These are phyloP conservation scores for Avena sativa DNA, from an alignment of 176 grass and related monocot genomes.

Conservation along the genomic window DNA sequence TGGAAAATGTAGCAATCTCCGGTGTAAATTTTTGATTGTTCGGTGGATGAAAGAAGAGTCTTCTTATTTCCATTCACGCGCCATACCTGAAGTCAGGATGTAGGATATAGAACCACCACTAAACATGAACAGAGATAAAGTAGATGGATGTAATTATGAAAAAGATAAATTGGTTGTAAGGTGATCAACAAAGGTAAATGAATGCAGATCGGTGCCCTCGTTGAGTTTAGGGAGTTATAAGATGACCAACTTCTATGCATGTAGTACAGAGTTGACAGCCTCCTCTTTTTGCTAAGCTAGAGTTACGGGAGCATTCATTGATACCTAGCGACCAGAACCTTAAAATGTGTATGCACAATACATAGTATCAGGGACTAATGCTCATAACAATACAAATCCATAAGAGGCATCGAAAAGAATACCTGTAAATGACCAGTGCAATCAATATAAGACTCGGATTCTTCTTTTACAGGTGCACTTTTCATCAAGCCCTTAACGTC, in stretches of 20 bases:
- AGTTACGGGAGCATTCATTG: not conserved
- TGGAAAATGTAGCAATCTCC: slow-evolving; percentile 98
- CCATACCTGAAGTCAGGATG: slow-evolving; percentile 77
- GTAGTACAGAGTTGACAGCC: not conserved
- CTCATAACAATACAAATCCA: slow-evolving; percentile 7
- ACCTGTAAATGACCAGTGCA: slow-evolving; percentile 95
- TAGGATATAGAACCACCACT: slow-evolving; percentile 32
- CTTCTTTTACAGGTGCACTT: slow-evolving; percentile 66
- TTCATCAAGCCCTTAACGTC: slow-evolving; percentile 97
- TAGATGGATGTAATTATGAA: slow-evolving; percentile 10
- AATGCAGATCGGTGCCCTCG: slow-evolving; percentile 7
- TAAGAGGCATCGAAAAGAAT: slow-evolving; percentile 24
- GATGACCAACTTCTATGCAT: not conserved
- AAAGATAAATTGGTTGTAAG: slow-evolving; percentile 7
- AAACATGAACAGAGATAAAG: slow-evolving; percentile 36
- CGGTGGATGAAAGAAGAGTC: slow-evolving; percentile 57
- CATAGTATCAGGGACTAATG: not conserved
- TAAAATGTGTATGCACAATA: not conserved
- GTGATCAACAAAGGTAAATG: slow-evolving; percentile 7
- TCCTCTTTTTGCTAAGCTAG: not conserved
- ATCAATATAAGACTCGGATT: slow-evolving; percentile 81
- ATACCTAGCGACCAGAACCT: slow-evolving; percentile 1
- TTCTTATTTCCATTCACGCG: slow-evolving; percentile 79
- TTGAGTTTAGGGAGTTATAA: slow-evolving; percentile 12
- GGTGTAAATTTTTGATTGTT: slow-evolving; percentile 83